Percentiles rank a stretch among this genome's conserved stretches.
Conservation (phyloP, 352 stramenopile genomes). For the Globisporangium recalcitrans region DNA sequence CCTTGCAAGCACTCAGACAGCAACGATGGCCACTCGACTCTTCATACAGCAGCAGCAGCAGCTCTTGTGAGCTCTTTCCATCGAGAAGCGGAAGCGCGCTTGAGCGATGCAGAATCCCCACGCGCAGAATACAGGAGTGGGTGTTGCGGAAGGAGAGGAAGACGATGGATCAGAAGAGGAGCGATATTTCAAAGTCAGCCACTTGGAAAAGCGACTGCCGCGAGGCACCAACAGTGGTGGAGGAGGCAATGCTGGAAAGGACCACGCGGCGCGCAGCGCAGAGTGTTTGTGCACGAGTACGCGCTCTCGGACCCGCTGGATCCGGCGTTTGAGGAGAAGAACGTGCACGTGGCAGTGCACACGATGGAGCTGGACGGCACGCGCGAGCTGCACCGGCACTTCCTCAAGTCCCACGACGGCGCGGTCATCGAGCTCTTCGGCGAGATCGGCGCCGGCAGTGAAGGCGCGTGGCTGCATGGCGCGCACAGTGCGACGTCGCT, state of each 20-base stretch:
- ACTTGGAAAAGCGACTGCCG: conserved; percentile 30
- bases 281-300: conserved; percentile 83
- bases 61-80: not conserved
- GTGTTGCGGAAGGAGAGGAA: not conserved
- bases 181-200: conserved; percentile 68
- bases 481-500: conserved; percentile 28
- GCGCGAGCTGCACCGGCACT: conserved; percentile 78
- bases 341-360: conserved; percentile 79
- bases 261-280: conserved; percentile 46
- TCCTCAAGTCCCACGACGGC: conserved; percentile 79
- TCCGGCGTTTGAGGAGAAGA: conserved; percentile 53
- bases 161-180: not conserved
- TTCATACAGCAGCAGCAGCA: not conserved
- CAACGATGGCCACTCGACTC: not conserved
- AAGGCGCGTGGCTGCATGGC: conserved; percentile 36
- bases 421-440: conserved; percentile 86
- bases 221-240: not conserved
- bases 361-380: conserved; percentile 52
- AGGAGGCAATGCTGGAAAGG: conserved; percentile 48
- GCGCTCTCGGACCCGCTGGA: conserved; percentile 68
- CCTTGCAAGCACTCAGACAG: not conserved
- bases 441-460: conserved; percentile 31
- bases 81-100: not conserved
- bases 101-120: not conserved
- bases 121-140: not conserved